phyloP scores from a whole-genome alignment of 257 asterid genomes.

The Apocynum venetum region DNA sequence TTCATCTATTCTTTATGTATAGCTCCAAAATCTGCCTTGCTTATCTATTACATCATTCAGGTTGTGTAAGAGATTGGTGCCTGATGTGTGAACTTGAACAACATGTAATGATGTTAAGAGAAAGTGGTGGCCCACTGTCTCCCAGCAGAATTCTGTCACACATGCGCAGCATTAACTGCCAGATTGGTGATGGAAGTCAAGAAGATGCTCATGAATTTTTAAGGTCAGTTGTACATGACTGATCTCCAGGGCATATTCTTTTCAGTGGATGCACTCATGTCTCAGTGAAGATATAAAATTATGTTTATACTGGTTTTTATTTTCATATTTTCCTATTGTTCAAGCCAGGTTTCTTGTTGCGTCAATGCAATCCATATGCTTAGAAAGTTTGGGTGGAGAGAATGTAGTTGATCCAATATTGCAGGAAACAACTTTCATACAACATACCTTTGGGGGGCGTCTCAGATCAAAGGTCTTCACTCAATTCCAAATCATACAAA shows the following conservation, averaged over 20 bases:
- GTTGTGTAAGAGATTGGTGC: conserved; percentile 76
- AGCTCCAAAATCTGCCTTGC: background rate
- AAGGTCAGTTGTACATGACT: conserved; percentile 37
- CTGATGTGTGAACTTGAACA: conserved; percentile 88
- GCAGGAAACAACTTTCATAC: conserved; percentile 85
- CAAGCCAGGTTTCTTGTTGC: conserved; percentile 69
- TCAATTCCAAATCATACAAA: conserved; percentile 1
- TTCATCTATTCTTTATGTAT: background rate
- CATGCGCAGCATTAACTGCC: conserved; percentile 65
- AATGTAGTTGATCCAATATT: conserved; percentile 53
- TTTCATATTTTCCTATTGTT: background rate
- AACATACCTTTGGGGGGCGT: conserved; percentile 74
- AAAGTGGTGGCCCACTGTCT: conserved; percentile 66
- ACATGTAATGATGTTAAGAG: conserved; percentile 51
- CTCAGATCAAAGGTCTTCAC: conserved; percentile 72
- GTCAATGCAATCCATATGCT: conserved; percentile 86
- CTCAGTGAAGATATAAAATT: background rate
- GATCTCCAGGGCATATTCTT: background rate
- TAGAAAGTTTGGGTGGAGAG: conserved; percentile 84
- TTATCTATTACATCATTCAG: conserved; percentile 30
- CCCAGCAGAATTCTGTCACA: conserved; percentile 64
- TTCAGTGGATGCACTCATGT: conserved; percentile 3
- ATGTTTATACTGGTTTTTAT: background rate
- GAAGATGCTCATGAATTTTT: conserved; percentile 96
- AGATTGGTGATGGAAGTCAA: conserved; percentile 85